These are phyloP conservation scores for Puya raimondii DNA, from an alignment of 176 grass and related monocot species.

Conservation along the genomic window DNA sequence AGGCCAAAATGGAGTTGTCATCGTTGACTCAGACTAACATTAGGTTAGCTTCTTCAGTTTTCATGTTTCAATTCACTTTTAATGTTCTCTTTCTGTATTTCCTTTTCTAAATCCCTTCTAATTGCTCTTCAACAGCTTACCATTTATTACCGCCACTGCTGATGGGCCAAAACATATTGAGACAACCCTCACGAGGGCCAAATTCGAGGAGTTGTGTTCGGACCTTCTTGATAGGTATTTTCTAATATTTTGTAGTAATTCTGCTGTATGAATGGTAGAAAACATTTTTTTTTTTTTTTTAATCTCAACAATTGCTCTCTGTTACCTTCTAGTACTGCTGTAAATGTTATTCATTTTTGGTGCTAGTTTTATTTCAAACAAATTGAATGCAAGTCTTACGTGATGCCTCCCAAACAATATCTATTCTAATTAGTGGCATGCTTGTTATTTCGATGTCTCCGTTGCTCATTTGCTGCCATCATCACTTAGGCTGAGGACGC, in stretches of 20 bases:
- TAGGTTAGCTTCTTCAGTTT: constrained; percentile 35
- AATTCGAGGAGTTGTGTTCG: constrained; percentile 95
- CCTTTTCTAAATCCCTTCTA: constrained; percentile 3
- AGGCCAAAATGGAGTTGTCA: constrained; percentile 97
- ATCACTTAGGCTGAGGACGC: constrained; percentile 64
- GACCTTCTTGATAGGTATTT: constrained; percentile 84
- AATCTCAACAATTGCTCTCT: too few relatives aligned
- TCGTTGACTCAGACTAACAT: constrained; percentile 87
- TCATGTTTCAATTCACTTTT: background rate
- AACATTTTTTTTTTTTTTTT: background rate
- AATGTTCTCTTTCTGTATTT: background rate
- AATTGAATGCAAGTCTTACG: background rate
- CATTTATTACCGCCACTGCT: constrained; percentile 83
- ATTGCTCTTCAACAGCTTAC: constrained; percentile 44
- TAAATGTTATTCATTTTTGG: background rate
- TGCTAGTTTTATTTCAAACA: too few relatives aligned
- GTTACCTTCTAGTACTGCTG: background rate
- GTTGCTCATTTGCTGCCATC: constrained; percentile 3
- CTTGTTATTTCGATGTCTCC: background rate
- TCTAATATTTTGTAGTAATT: background rate
- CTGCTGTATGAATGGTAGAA: background rate
- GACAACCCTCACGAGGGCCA: constrained; percentile 73
- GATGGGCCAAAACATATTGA: constrained; percentile 98
- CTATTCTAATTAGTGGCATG: background rate
- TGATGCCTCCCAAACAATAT: background rate